Evolutionary conservation across 768 basidiomycete genomes (phyloP).

Genomic region (Hygrophorus pudorinus): DNA sequence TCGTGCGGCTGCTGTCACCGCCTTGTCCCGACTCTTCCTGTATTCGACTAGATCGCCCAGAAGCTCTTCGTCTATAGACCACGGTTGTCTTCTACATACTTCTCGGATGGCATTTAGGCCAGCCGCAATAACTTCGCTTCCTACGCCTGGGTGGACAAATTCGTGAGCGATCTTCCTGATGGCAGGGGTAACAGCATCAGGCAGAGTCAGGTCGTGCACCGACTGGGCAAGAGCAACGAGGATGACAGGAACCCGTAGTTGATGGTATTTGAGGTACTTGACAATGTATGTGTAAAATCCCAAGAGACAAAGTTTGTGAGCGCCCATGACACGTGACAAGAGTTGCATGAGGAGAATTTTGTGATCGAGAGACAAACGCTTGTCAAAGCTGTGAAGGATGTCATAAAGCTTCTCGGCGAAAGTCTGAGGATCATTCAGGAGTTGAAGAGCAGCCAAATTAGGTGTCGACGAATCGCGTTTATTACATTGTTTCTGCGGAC

Average conservation of each 20-base stretch:
- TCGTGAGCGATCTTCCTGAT: constrained; percentile 88
- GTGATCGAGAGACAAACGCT: constrained; percentile 93
- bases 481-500: constrained; percentile 25
- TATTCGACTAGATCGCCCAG: constrained; percentile 92
- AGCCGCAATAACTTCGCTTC: constrained; percentile 89
- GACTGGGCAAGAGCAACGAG: constrained; percentile 91
- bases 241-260: constrained; percentile 87
- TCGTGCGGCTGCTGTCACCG: constrained; percentile 81
- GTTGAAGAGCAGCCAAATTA: constrained; percentile 89
- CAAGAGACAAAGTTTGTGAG: constrained; percentile 88
- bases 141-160: constrained; percentile 96
- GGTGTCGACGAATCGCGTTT: constrained; percentile 24
- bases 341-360: constrained; percentile 97
- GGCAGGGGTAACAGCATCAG: constrained; percentile 83
- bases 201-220: constrained; percentile 91
- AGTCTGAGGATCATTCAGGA: constrained; percentile 90
- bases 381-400: constrained; percentile 75
- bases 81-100: constrained; percentile 89
- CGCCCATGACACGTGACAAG: constrained; percentile 85
- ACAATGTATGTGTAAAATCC: constrained; percentile 94
- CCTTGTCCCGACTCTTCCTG: constrained; percentile 89
- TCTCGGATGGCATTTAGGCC: constrained; percentile 95
- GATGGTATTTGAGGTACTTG: constrained; percentile 88
- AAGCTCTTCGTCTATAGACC: constrained; percentile 94
- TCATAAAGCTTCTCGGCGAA: constrained; percentile 93